Base-by-base conservation (phyloP, 2,329 filamentous ascomycete genomes). In the Alternaria gaisen region DNA sequence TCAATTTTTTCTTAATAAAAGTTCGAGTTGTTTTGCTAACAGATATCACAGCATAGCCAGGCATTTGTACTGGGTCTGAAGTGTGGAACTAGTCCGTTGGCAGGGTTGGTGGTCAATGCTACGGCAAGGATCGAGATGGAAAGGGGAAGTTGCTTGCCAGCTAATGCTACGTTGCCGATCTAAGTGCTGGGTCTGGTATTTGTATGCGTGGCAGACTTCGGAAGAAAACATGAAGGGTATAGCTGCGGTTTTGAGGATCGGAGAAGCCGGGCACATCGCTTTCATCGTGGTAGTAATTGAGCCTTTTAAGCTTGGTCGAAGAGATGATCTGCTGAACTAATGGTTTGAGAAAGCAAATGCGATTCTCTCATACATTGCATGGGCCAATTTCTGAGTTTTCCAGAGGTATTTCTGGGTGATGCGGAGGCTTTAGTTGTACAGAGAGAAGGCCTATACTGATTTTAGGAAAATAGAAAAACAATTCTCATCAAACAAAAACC, bases 61-160 rank as follows among this genome's bases (percentile, higher is more conserved):
- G 67, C 69, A 28, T 71, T 71, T 41, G 64, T 66, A 12, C 30
- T 69, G 11, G 69, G 69, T 0, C 36, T 71, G 34, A 71, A 70
- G 42, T 71, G 69, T 44, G 69, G 69, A 4, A 69, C 67, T 2
- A 67, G 64, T 30, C 61, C 67, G 8, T 44, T 71, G 16, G 67
- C 62, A 3, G 55, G 61, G 18, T n/a, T 70, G 20, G 56, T 71
- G 5, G 56, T 66, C 4, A 71, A 71, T 44, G 64, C 69, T 8
- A 70, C 69, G 11, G 64, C 67, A 22, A 59, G 67, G 11, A 71
- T 71, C 18, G 67, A 70, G 24, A 51, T 54, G 26, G 40, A 36
- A 12, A 51, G 60, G 36, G 69, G 69, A 1, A 56, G 63, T 2
- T 71, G 69, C 52, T 48, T 71, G 16, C 59, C 64, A 6, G 67